Evolutionary conservation across 352 stramenopile species (phyloP).

Genomic region (Globisporangium iwayamae): DNA sequence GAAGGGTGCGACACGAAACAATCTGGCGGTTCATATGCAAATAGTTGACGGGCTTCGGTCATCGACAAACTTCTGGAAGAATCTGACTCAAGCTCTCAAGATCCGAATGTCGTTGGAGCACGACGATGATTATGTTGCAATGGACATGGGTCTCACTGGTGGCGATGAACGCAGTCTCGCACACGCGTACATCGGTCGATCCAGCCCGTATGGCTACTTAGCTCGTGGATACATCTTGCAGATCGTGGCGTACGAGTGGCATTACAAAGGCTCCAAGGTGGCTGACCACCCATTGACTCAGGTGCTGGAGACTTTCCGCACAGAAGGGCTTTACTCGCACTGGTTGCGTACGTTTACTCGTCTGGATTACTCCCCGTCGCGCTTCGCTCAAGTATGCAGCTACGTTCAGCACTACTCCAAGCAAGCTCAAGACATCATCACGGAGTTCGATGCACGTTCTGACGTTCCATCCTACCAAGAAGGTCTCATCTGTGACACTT

Average conservation of each 20-base stretch:
- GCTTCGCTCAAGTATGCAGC: constrained; percentile 20
- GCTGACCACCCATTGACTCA: constrained; percentile 34
- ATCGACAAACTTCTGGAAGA: constrained; percentile 47
- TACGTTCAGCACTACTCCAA: constrained; percentile 21
- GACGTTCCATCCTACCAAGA: constrained; percentile 22
- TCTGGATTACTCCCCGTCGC: constrained; percentile 42
- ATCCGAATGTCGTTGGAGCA: constrained; percentile 53
- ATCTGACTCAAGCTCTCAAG: constrained; percentile 52
- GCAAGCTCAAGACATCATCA: constrained; percentile 12
- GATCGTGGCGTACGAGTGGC: constrained; percentile 63
- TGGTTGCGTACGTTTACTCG: constrained; percentile 66
- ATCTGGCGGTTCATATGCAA: constrained; percentile 36
- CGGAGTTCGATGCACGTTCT: constrained; percentile 12
- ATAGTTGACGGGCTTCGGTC: constrained; percentile 39
- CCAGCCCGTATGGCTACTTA: constrained; percentile 55
- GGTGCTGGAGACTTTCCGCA: constrained; percentile 56
- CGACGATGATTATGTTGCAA: constrained; percentile 29
- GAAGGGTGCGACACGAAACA: constrained; percentile 40
- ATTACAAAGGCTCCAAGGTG: constrained; percentile 33
- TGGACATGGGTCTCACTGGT: constrained; percentile 35
- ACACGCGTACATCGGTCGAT: constrained; percentile 42
- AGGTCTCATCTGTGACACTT: constrained; percentile 18
- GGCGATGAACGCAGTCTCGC: constrained; percentile 20
- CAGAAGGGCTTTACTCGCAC: constrained; percentile 61
- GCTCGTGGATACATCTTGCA: constrained; percentile 58